Conservation (phyloP, 495 filamentous ascomycete genomes). For the Aspergillus ostianus region DNA sequence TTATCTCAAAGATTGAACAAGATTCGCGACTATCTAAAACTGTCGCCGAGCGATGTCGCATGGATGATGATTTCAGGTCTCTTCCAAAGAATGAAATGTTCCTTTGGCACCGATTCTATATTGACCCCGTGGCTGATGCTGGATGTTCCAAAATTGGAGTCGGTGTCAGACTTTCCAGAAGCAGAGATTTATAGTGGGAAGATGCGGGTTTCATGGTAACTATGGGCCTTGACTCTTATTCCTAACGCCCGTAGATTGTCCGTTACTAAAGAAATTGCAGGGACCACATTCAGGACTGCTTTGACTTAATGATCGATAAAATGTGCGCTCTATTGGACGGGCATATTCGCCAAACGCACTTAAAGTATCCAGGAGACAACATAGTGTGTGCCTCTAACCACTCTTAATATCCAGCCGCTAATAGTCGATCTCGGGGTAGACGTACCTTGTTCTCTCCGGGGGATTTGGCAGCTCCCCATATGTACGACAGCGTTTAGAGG, state of each 20-base stretch:
- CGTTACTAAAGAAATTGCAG: slow-evolving; percentile 1
- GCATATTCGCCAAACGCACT: slow-evolving; percentile 51
- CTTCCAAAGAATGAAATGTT: slow-evolving; percentile 41
- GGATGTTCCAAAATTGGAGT: slow-evolving; percentile 27
- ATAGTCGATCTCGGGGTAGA: slow-evolving; percentile 23
- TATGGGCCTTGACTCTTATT: neutral
- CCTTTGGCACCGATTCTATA: slow-evolving; percentile 33
- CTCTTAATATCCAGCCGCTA: neutral
- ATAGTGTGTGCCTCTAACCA: slow-evolving; percentile 38
- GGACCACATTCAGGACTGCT: slow-evolving; percentile 23
- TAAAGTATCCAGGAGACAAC: slow-evolving; percentile 41
- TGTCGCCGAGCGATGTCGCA: slow-evolving; percentile 23
- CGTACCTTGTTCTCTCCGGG: slow-evolving; percentile 60
- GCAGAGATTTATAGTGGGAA: slow-evolving; percentile 31
- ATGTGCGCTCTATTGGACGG: slow-evolving; percentile 52
- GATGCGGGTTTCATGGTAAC: slow-evolving; percentile 35
- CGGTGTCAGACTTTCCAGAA: slow-evolving; percentile 21
- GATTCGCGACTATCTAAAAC: slow-evolving; percentile 20
- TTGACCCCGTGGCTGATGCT: slow-evolving; percentile 28
- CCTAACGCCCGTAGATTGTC: neutral
- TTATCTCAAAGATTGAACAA: slow-evolving; percentile 25
- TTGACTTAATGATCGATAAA: slow-evolving; percentile 55
- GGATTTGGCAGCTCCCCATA: slow-evolving; percentile 67
- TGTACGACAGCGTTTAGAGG: slow-evolving; percentile 44
- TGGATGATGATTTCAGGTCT: slow-evolving; percentile 36